These are phyloP conservation scores for Cornus suecica DNA, from an alignment of 148 eudicot genomes.

Conservation along the genomic window DNA sequence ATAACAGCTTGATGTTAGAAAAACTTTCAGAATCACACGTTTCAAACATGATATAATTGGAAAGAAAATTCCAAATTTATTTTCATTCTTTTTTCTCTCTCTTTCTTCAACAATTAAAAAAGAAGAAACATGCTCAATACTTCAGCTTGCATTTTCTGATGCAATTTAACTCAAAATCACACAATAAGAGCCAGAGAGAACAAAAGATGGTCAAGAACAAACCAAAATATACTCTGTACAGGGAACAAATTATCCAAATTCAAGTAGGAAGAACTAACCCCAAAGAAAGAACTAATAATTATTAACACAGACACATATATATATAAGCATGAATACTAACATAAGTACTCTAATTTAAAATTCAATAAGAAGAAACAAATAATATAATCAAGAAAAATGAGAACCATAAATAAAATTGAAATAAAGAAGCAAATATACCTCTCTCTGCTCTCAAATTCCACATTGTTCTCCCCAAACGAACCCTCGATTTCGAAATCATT, in stretches of 20 bases:
- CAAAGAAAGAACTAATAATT: slow-evolving; percentile 9
- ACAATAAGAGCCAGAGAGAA: slow-evolving; percentile 19
- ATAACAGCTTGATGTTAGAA: too few relatives aligned
- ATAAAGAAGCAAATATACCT: slow-evolving; percentile 38
- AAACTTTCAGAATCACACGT: too few relatives aligned
- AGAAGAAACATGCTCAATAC: too few relatives aligned
- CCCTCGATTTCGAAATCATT: slow-evolving; percentile 32
- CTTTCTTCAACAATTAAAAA: too few relatives aligned
- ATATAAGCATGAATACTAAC: too few relatives aligned
- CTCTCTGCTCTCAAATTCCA: slow-evolving; percentile 54
- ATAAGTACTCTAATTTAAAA: too few relatives aligned
- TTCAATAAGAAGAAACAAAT: not conserved
- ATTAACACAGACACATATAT: too few relatives aligned
- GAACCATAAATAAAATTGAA: not conserved
- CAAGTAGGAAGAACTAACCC: too few relatives aligned
- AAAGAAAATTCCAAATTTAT: too few relatives aligned
- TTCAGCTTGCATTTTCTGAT: too few relatives aligned
- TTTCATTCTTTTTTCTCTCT: too few relatives aligned
- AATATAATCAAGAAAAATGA: not conserved
- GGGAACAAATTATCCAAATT: not conserved
- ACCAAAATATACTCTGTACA: slow-evolving; percentile 7
- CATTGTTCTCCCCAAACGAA: slow-evolving; percentile 68
- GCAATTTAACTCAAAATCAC: not conserved
- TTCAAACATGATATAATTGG: too few relatives aligned
- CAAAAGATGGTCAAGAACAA: slow-evolving; percentile 9